Evolutionary conservation across 257 asterid genomes (phyloP).

Genomic region (Solanum raphanifolium): DNA sequence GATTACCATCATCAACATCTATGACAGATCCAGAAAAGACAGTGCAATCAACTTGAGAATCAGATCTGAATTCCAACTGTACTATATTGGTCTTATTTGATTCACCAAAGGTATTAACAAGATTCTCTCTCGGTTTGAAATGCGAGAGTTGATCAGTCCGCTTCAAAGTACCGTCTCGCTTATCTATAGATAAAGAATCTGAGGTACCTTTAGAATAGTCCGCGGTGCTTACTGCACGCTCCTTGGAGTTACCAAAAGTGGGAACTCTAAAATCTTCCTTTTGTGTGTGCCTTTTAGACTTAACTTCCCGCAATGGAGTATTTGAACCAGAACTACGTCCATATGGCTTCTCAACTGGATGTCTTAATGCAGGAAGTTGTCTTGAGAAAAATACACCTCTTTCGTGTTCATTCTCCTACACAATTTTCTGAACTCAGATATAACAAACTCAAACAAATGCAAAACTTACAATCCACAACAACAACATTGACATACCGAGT

Average conservation of each 20-base stretch:
- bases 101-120: slow-evolving; percentile 6
- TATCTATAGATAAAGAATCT: slow-evolving; percentile 13
- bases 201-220: slow-evolving; percentile 15
- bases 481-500: not conserved
- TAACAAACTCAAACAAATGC: not conserved
- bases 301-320: slow-evolving; percentile 19
- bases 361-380: slow-evolving; percentile 21
- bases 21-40: slow-evolving; percentile 2
- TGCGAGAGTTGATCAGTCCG: slow-evolving; percentile 8
- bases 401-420: slow-evolving; percentile 47
- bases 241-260: slow-evolving; percentile 30
- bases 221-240: slow-evolving; percentile 4
- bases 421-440: not conserved
- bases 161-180: slow-evolving; percentile 11
- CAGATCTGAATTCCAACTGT: slow-evolving; percentile 13
- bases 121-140: slow-evolving; percentile 16
- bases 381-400: slow-evolving; percentile 20
- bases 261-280: slow-evolving; percentile 77
- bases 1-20: slow-evolving; percentile 13
- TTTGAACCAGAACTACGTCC: slow-evolving; percentile 16
- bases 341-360: slow-evolving; percentile 32
- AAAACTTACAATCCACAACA: not conserved
- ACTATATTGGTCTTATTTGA: slow-evolving; percentile 14
- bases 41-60: slow-evolving; percentile 11
- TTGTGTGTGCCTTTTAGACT: slow-evolving; percentile 31